These are phyloP conservation scores for Tulasnella calospora DNA, from an alignment of 768 basidiomycete species.

Conservation along the genomic window DNA sequence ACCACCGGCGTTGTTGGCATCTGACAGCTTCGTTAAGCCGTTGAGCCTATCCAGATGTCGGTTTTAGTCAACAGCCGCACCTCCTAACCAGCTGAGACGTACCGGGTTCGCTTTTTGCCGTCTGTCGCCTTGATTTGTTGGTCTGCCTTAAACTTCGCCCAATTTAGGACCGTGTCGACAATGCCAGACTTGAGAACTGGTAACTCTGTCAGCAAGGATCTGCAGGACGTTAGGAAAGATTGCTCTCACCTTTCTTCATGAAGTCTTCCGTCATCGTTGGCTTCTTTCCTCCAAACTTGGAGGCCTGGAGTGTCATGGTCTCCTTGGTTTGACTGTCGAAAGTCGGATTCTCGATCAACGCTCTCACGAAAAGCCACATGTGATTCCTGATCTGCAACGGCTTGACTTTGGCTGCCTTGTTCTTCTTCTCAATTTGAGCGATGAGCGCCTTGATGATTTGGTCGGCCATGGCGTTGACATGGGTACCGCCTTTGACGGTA, in stretches of 20 bases:
- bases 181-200: conserved; percentile 84
- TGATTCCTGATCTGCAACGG: conserved; percentile 92
- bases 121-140: conserved; percentile 96
- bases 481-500: conserved; percentile 93
- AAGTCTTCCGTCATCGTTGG: conserved; percentile 84
- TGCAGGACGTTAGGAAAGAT: background rate
- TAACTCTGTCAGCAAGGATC: background rate
- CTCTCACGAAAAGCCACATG: conserved; percentile 97
- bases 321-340: conserved; percentile 99
- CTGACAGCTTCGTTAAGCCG: conserved; percentile 88
- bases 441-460: conserved; percentile 84
- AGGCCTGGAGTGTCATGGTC: conserved; percentile 75
- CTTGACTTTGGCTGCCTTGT: conserved; percentile 93
- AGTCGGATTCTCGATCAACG: conserved; percentile 92
- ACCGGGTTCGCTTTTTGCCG: conserved; percentile 83
- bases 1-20: conserved; percentile 96
- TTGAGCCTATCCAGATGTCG: conserved; percentile 54
- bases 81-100: conserved; percentile 29
- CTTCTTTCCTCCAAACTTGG: conserved; percentile 83
- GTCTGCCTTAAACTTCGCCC: conserved; percentile 96
- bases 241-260: conserved; percentile 77
- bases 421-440: conserved; percentile 86
- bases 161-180: conserved; percentile 85
- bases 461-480: conserved; percentile 79
- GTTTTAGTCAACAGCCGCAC: background rate